Evolutionary conservation across 208 protist species (phyloP), one percentile per base, ranked within the genome.

Genomic region (Strigomonas culicis): DNA sequence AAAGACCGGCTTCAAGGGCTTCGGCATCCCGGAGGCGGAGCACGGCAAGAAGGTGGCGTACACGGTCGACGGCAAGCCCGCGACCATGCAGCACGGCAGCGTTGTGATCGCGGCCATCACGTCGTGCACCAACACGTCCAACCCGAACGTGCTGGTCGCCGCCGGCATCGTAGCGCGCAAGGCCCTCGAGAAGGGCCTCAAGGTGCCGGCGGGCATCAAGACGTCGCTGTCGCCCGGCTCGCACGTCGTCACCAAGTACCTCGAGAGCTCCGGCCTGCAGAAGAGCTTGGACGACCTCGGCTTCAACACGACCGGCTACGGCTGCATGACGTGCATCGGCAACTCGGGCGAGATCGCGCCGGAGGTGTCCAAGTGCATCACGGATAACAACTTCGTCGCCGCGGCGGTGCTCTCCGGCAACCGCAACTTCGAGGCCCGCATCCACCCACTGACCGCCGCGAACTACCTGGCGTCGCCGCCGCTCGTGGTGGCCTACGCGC

Each of bases 261-360:
- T 98, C 22, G 70, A 87, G 64, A 74, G 77, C 55, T 81, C 83
- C 25, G 97, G 96, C 43, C 79, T 98, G 15, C 84, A 94, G 70
- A 52, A 69, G 17, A 82, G 69, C 68, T 79, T 99, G 13, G 90
- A 98, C 58, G 24, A 82, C 28, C 77, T 98, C 22, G 95, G 96
- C 59, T 97, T 97, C 75, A 66, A 90, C 66, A 86, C 88, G 57
- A 94, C 90, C 30, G 95, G 95, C 62, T 98, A 98, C 76, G 97
- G 97, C 66, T 99, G 97, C 82, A 98, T 97, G 86, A 98, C 97
- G n/a, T 99, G 97, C 79, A 98, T 98, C 66, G 97, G 97, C 62
- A 98, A 98, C 84, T 90, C 82, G 28, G 96, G 95, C 63, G 94
- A 98, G 17, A 86, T 99, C 63, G 74, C 82, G 39, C 81, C 86